These are phyloP conservation scores for Cladophialophora yegresii DNA, from an alignment of 2,329 filamentous ascomycete genomes.

Conservation along the genomic window DNA sequence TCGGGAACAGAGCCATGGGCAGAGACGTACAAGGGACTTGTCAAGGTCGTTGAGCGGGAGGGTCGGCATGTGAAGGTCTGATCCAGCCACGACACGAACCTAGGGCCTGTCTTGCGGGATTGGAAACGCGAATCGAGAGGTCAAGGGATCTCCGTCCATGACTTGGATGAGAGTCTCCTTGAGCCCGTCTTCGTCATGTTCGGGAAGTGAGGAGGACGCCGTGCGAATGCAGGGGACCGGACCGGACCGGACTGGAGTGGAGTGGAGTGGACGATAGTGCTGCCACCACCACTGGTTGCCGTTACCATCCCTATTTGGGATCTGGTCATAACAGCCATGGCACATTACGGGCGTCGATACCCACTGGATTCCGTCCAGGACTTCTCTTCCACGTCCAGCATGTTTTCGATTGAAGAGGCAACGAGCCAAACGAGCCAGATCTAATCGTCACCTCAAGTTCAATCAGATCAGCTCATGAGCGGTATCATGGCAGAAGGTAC, in stretches of 20 bases:
- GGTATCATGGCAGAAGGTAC: no score
- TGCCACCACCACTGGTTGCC: background rate
- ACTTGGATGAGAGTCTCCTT: background rate
- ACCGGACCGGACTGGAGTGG: background rate
- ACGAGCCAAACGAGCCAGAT: no score
- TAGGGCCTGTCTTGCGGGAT: no score
- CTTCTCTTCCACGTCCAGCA: no score
- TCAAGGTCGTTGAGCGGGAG: slow-evolving; percentile 62
- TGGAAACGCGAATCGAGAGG: no score
- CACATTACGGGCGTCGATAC: background rate
- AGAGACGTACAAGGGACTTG: slow-evolving; percentile 58
- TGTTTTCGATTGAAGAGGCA: no score
- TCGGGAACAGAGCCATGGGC: slow-evolving; percentile 51
- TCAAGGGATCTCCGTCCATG: no score
- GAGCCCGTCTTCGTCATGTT: background rate
- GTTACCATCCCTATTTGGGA: background rate
- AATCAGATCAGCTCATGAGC: no score
- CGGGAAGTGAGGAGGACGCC: background rate
- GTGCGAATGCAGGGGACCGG: background rate
- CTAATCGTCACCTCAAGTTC: no score
- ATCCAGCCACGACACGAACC: background rate
- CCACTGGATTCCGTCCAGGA: no score
- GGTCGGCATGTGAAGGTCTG: slow-evolving; percentile 58
- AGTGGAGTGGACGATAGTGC: background rate
- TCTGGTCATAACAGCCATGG: background rate